Conservation (phyloP, 139 green algal species). For the Chlorella sp. region DNA sequence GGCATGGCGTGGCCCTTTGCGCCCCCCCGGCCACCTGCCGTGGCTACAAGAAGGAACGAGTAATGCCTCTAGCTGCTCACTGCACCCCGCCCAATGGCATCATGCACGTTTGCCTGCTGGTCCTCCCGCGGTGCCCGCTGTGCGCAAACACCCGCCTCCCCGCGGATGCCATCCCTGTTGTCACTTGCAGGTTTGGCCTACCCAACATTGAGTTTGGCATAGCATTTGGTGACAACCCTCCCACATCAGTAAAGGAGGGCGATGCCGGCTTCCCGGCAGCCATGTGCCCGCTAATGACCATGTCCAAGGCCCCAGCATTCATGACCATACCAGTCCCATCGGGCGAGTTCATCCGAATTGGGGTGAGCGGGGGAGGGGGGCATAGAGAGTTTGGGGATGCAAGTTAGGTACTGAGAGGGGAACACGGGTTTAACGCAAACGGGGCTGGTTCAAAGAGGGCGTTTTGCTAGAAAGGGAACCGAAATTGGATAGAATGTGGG, state of each 20-base stretch:
- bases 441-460: no score
- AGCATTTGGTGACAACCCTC: neutral
- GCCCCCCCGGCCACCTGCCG: no score
- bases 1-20: no score
- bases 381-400: no score
- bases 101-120: no score
- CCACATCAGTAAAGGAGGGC: neutral
- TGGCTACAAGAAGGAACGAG: no score
- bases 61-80: no score
- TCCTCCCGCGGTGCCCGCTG: no score
- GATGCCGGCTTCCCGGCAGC: neutral
- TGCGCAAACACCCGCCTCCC: neutral
- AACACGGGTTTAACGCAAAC: no score
- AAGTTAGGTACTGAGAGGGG: no score
- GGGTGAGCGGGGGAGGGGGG: neutral
- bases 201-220: neutral
- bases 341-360: neutral
- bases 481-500: no score
- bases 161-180: neutral
- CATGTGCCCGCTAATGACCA: slow-evolving; percentile 7
- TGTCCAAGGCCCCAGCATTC: neutral
- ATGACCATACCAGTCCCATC: neutral
- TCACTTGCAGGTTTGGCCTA: neutral
- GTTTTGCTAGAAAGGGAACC: no score
- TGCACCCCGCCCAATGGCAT: neutral